Percentiles rank a stretch among this genome's conserved stretches.
Evolutionary conservation across 305 asterid species (phyloP).

Genomic region (Euphrasia arctica): DNA sequence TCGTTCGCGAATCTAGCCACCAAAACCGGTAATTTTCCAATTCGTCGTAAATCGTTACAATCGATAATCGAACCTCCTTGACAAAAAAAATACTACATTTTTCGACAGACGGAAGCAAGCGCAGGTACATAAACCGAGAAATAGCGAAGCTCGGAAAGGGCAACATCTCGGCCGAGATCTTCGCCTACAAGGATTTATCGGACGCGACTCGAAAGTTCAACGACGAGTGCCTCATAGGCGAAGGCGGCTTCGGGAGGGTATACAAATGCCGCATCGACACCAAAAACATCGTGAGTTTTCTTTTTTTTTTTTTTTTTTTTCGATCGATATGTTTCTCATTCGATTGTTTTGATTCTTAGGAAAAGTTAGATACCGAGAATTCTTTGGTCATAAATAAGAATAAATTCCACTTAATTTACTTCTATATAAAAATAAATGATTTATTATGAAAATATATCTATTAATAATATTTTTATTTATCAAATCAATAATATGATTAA

Average conservation of each 20-base stretch:
- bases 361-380: no score
- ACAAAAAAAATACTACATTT: not conserved
- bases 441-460: no score
- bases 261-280: slow-evolving; percentile 55
- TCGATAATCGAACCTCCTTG: not conserved
- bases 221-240: slow-evolving; percentile 51
- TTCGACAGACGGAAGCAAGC: slow-evolving; percentile 52
- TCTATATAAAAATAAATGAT: no score
- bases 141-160: slow-evolving; percentile 66
- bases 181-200: slow-evolving; percentile 58
- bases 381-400: no score
- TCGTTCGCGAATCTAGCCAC: slow-evolving; percentile 39
- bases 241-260: slow-evolving; percentile 94
- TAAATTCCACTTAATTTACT: no score
- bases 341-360: no score
- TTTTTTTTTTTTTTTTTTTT: no score
- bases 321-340: no score
- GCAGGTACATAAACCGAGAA: slow-evolving; percentile 40
- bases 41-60: not conserved
- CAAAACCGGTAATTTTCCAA: slow-evolving; percentile 36
- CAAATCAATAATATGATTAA: no score
- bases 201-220: slow-evolving; percentile 58
- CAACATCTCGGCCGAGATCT: slow-evolving; percentile 53
- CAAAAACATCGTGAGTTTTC: slow-evolving; percentile 36
- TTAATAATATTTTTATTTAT: no score